These are phyloP conservation scores for Kwoniella pini DNA, from an alignment of 768 basidiomycete species.

Conservation along the genomic window DNA sequence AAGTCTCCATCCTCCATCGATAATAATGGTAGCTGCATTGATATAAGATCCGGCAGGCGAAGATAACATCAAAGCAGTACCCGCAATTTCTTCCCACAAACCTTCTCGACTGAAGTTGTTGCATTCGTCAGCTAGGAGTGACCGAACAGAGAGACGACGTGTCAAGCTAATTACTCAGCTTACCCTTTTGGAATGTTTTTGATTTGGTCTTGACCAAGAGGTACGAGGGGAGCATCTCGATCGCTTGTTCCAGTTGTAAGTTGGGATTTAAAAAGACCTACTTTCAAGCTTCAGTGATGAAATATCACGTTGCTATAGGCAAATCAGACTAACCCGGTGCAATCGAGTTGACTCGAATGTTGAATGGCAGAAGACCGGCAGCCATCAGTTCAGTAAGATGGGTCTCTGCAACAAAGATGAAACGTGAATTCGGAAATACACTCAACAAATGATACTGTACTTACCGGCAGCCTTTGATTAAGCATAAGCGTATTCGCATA, in stretches of 20 bases:
- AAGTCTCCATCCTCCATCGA: conserved; percentile 42
- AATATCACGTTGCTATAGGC: too few species aligned
- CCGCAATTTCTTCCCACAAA: conserved; percentile 40
- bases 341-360: conserved; percentile 49
- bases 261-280: conserved; percentile 31
- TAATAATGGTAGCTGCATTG: conserved; percentile 32
- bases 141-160: too few species aligned
- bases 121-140: background rate
- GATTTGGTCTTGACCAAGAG: conserved; percentile 12
- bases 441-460: conserved; percentile 2
- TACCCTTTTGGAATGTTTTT: conserved; percentile 34
- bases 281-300: too few species aligned
- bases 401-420: conserved; percentile 14
- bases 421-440: too few species aligned
- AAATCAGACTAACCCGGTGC: conserved; percentile 28
- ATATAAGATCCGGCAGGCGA: conserved; percentile 44
- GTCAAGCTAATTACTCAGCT: too few species aligned
- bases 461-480: conserved; percentile 43
- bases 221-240: conserved; percentile 17
- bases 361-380: conserved; percentile 33
- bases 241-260: conserved; percentile 30
- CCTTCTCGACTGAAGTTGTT: conserved; percentile 30
- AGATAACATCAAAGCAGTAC: conserved; percentile 46
- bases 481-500: conserved; percentile 41
- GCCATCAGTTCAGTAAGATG: conserved; percentile 41